A percentile compares a stretch with the other conserved stretches of the same genome.
phyloP scores from a whole-genome alignment of 805 yeast genomes.

The Barnettozyma sucrosica region DNA sequence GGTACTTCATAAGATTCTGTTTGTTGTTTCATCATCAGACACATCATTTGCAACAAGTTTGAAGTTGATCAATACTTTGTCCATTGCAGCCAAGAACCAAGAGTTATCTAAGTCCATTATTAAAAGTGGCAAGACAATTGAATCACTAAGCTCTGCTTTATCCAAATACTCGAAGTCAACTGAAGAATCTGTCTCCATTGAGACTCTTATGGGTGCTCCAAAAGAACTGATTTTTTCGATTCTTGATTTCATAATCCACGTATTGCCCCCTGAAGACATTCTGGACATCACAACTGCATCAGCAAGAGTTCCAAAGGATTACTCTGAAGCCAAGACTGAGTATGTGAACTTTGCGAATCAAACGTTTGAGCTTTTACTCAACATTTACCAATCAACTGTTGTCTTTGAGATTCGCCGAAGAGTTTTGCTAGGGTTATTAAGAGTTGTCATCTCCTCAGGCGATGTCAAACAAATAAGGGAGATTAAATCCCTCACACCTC shows the following conservation, averaged over 20 bases:
- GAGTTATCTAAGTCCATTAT: constrained; percentile 41
- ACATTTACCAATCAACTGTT: constrained; percentile 67
- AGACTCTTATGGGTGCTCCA: constrained; percentile 68
- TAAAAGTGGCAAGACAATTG: constrained; percentile 42
- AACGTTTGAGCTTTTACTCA: constrained; percentile 48
- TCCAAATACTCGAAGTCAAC: constrained; percentile 40
- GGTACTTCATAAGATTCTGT: constrained; percentile 30
- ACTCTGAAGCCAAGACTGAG: constrained; percentile 22
- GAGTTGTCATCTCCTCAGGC: constrained; percentile 41
- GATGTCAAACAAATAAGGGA: constrained; percentile 28
- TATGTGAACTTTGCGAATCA: constrained; percentile 36
- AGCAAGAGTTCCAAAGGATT: constrained; percentile 18
- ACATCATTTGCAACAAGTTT: constrained; percentile 27
- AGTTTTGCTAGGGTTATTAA: constrained; percentile 46
- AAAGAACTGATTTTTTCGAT: constrained; percentile 54
- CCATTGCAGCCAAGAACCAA: constrained; percentile 36
- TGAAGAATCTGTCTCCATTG: constrained; percentile 42
- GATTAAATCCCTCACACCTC: constrained; percentile 36
- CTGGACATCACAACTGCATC: constrained; percentile 24
- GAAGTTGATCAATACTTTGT: constrained; percentile 35
- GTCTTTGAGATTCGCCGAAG: constrained; percentile 58
- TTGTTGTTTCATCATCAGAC: constrained; percentile 27
- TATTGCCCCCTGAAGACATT: constrained; percentile 45
- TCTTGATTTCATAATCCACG: constrained; percentile 47
- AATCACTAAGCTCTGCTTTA: constrained; percentile 43